Evolutionary conservation across 2,329 filamentous ascomycete species (phyloP), one percentile per base, ranked within the genome.

Genomic region (Sarocladium kiliense): DNA sequence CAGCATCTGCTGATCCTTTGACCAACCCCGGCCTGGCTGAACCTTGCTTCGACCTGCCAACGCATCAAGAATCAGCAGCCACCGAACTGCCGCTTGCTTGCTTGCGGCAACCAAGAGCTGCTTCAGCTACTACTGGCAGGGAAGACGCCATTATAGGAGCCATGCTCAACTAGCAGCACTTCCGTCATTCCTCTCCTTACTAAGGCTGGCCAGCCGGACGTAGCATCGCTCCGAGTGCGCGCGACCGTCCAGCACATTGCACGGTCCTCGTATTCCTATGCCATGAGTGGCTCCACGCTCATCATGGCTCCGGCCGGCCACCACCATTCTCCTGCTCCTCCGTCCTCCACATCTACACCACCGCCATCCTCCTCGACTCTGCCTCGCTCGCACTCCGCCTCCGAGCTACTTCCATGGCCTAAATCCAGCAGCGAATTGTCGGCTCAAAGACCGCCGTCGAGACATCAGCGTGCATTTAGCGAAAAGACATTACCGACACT

Each of bases 281-380:
- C 65, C 59, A 70, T 71, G 69, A 66, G 65, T 54, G 66, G 64
- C 54, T 62, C 68, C 58, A 66, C 67, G 45, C 59, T 69, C 63
- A 69, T 67, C 64, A 73, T 73, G 71, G 67, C 71, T 58, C 64
- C 70, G 65, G 69, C 69, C 59, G 63, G 69, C 59, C 30, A 51
- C 47, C 30, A 51, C 19, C 16, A 59, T 56, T 60, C 53, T 63
- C 66, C 14, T 58, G 64, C 49, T 59, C 65, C 21, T 55, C 57
- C 54, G 66, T 70, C 58, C 10, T 49, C 44, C 25, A 4, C 44
- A 21, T 34, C 27, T 32, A 10, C 44, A 21, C 36, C 26, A n/a
- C 36, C 47, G 3, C 16, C 26, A 5, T 51, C 47, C 19, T 51
- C 27, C 30, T 51, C 47, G 18, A 36, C 16, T 14, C 21, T 51